Percentiles rank a stretch among this genome's conserved stretches.
phyloP scores from a whole-genome alignment of 257 asterid genomes.

The Agastache rugosa region DNA sequence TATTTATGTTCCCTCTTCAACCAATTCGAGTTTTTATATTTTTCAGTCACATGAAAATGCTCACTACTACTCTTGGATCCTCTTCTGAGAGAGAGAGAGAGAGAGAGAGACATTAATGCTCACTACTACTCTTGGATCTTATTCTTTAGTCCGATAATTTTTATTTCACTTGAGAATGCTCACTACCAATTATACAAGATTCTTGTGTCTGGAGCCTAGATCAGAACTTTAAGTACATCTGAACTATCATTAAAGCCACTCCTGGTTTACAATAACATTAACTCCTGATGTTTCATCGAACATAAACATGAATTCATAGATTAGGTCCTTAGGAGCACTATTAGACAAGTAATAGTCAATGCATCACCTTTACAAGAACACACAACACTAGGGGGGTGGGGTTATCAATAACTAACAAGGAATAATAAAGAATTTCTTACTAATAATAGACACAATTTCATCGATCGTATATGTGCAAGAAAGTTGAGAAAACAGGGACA shows the following conservation, averaged over 20 bases:
- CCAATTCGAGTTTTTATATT: neutral
- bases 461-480: conserved; percentile 18
- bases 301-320: neutral
- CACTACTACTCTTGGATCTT: neutral
- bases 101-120: neutral
- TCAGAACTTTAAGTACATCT: neutral
- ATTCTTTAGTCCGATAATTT: neutral
- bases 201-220: conserved; percentile 3
- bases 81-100: too few relatives aligned
- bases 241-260: neutral
- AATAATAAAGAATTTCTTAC: conserved; percentile 2
- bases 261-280: conserved; percentile 10
- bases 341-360: conserved; percentile 11
- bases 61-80: neutral
- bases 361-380: conserved; percentile 5
- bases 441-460: neutral
- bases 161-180: neutral
- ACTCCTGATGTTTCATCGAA: conserved; percentile 5
- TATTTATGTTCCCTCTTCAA: neutral
- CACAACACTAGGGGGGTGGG: neutral
- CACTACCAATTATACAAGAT: neutral
- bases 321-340: neutral
- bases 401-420: neutral
- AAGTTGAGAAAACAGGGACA: neutral
- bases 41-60: neutral